Conservation (phyloP, 2,329 filamentous ascomycete species). For the Colletotrichum spinosum region DNA sequence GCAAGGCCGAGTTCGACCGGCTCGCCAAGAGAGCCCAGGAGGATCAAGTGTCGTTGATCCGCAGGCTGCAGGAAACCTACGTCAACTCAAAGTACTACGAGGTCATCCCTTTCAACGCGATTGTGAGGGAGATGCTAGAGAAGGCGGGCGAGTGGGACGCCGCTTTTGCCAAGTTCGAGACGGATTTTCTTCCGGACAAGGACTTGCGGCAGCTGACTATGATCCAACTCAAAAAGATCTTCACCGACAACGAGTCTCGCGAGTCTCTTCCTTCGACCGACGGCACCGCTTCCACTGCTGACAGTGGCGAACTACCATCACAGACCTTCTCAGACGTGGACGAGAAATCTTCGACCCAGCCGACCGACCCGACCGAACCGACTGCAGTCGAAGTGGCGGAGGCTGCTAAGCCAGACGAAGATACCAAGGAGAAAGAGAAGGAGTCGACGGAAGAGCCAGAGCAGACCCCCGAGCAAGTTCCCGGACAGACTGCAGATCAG, state of each 20-base stretch:
- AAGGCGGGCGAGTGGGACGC: slow-evolving; percentile 95
- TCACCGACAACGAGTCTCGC: slow-evolving; percentile 88
- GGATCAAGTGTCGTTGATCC: slow-evolving; percentile 79
- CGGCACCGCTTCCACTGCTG: slow-evolving; percentile 67
- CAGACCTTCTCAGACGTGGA: slow-evolving; percentile 60
- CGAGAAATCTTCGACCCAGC: slow-evolving; percentile 57
- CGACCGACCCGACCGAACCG: slow-evolving; percentile 51
- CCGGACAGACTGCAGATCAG: slow-evolving; percentile 5
- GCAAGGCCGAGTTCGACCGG: slow-evolving; percentile 82
- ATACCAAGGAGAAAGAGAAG: slow-evolving; percentile 19
- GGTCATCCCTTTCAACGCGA: slow-evolving; percentile 90
- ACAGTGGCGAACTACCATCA: slow-evolving; percentile 59
- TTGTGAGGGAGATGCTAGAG: slow-evolving; percentile 90
- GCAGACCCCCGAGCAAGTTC: background rate
- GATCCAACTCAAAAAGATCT: slow-evolving; percentile 93
- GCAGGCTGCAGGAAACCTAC: slow-evolving; percentile 88
- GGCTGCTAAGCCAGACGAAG: slow-evolving; percentile 40
- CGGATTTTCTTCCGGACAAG: slow-evolving; percentile 94
- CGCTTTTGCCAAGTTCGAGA: slow-evolving; percentile 89
- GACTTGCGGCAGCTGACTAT: slow-evolving; percentile 94
- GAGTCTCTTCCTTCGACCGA: slow-evolving; percentile 79
- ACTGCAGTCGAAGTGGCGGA: slow-evolving; percentile 47
- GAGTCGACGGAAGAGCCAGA: background rate
- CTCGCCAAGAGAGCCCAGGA: slow-evolving; percentile 84
- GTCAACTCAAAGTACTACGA: slow-evolving; percentile 97